A percentile compares a stretch with the other conserved stretches of the same genome.
Evolutionary conservation across 208 protist species (phyloP).

Genomic region (Trypanosoma platydactyli): DNA sequence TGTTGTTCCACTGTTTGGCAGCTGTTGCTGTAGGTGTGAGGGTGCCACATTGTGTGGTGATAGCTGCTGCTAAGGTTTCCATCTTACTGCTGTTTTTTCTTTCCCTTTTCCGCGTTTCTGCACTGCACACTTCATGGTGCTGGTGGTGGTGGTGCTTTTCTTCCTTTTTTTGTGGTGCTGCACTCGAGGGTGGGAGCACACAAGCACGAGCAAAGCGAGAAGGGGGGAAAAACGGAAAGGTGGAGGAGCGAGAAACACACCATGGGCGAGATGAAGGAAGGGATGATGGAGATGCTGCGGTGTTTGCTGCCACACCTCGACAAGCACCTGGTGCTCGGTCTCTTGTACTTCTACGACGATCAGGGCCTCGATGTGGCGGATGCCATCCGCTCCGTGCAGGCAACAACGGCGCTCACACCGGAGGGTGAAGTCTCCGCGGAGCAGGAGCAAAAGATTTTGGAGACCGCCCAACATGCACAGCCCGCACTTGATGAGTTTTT

Average conservation of each 20-base stretch:
- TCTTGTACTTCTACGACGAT: conserved; percentile 75
- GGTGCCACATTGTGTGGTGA: background rate
- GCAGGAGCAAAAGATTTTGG: conserved; percentile 67
- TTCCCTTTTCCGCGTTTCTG: too few species aligned
- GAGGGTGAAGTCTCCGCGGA: conserved; percentile 67
- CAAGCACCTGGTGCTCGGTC: conserved; percentile 83
- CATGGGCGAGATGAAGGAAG: background rate
- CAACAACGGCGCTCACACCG: conserved; percentile 65
- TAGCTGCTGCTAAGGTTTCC: too few species aligned
- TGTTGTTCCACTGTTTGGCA: background rate
- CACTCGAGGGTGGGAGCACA: too few species aligned
- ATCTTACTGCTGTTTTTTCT: too few species aligned
- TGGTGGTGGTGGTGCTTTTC: background rate
- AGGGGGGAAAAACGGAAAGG: background rate
- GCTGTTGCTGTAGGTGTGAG: background rate
- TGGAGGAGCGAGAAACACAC: background rate
- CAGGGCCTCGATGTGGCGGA: conserved; percentile 72
- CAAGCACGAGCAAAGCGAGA: background rate
- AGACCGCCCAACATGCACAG: conserved; percentile 48
- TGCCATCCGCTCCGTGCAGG: conserved; percentile 62
- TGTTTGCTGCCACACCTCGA: conserved; percentile 81
- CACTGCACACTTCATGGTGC: too few species aligned
- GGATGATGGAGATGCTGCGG: conserved; percentile 70
- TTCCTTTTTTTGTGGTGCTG: background rate
- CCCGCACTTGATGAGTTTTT: conserved; percentile 84